A percentile compares a stretch with the other conserved stretches of the same genome.
Evolutionary conservation across 306 rosid species (phyloP).

Genomic region (Lupinus albus): DNA sequence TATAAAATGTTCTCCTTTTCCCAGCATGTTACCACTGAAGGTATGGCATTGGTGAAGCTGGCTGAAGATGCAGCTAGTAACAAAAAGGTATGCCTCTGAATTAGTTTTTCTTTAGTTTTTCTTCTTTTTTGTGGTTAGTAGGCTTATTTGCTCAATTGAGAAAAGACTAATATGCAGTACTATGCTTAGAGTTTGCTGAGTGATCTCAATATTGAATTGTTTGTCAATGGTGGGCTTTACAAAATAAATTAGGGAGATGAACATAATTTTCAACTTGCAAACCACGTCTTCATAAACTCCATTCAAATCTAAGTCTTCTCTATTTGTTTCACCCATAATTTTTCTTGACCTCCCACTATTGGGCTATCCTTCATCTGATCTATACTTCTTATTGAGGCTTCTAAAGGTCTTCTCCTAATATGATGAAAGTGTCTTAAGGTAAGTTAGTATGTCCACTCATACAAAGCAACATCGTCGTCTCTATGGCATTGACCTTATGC

Average conservation of each 20-base stretch:
- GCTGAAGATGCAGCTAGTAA: constrained; percentile 97
- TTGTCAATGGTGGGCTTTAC: background rate
- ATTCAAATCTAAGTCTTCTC: background rate
- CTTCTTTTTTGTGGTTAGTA: background rate
- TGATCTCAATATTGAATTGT: constrained; percentile 6
- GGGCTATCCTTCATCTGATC: background rate
- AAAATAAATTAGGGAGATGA: constrained; percentile 5
- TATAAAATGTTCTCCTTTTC: constrained; percentile 32
- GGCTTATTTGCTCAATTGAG: no score
- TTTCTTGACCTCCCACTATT: background rate
- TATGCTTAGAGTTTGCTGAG: constrained; percentile 1
- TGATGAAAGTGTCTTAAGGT: background rate
- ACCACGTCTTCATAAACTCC: background rate
- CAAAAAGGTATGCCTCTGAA: constrained; percentile 66
- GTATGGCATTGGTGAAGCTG: constrained; percentile 89
- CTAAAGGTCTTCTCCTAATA: background rate
- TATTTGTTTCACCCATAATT: background rate
- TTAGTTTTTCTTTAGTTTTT: constrained; percentile 21
- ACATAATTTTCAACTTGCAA: constrained; percentile 8
- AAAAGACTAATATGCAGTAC: background rate
- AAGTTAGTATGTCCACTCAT: background rate
- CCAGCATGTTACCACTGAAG: constrained; percentile 95
- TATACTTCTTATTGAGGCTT: background rate
- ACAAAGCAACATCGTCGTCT: background rate
- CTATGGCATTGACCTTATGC: background rate